Percentiles rank a stretch among this genome's conserved stretches.
phyloP scores from a whole-genome alignment of 352 stramenopile genomes.

The Phytophthora palmivora region DNA sequence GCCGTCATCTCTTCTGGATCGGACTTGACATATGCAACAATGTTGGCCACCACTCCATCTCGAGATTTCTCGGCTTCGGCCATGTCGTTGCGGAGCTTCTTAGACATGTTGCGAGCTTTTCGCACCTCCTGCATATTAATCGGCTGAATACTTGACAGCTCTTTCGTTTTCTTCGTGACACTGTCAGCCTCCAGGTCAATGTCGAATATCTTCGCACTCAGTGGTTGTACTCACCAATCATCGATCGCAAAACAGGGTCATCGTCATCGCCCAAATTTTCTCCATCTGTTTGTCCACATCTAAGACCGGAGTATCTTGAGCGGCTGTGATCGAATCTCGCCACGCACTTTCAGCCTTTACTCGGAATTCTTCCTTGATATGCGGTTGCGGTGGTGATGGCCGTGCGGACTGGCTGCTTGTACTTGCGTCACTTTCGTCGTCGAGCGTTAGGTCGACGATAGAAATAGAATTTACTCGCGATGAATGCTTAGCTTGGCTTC shows the following conservation, averaged over 20 bases:
- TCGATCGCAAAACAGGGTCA: conserved; percentile 55
- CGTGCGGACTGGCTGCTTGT: conserved; percentile 7
- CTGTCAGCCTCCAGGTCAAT: conserved; percentile 46
- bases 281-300: conserved; percentile 45
- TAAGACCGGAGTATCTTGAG: conserved; percentile 22
- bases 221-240: conserved; percentile 70
- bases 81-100: conserved; percentile 35
- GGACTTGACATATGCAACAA: conserved; percentile 59
- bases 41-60: conserved; percentile 55
- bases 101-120: conserved; percentile 15
- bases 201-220: conserved; percentile 54
- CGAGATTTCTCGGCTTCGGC: conserved; percentile 44
- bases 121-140: conserved; percentile 48
- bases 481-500: conserved; percentile 24
- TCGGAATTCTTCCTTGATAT: conserved; percentile 37
- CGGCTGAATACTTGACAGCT: conserved; percentile 33
- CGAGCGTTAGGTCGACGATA: conserved; percentile 50
- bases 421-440: conserved; percentile 39
- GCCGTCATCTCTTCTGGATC: conserved; percentile 44
- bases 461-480: conserved; percentile 15
- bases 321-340: conserved; percentile 29
- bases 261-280: conserved; percentile 50
- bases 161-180: conserved; percentile 46
- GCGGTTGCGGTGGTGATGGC: conserved; percentile 4
- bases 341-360: conserved; percentile 42